Evolutionary conservation across 139 green algal species (phyloP), one percentile per base, ranked within the genome.

Genomic region (Chlorella sp.): DNA sequence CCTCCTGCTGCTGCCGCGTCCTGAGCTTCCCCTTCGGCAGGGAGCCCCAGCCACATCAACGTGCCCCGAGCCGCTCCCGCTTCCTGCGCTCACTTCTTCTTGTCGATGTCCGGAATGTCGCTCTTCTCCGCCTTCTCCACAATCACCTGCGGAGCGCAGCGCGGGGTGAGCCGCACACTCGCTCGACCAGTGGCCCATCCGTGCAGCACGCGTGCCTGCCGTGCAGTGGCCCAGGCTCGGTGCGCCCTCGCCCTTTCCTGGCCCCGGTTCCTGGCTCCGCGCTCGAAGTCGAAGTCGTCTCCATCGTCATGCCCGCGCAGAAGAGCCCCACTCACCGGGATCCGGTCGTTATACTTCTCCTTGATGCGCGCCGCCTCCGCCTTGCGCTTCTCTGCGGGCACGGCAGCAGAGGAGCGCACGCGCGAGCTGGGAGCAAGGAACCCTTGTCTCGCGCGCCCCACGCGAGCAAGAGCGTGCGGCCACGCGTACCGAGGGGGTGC

Each of bases 101-200:
- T 99, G 86, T 99, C 95, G 63, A 99, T 98, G 74, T 96, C 92
- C n/a, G 95, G 92, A 34, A 99, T 97, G 77, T 98, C 90, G 66
- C 87, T 97, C 70, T 88, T 93, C 69, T 94, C 90, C 1, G 95
- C 92, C 76, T 95, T 94, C 85, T 99, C 95, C 26, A 99, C 95
- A 64, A 99, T 99, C 3, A 99, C 94, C 94, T 98, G 85, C 61
- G 24, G n/a, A n/a, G n/a, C n/a, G n/a, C n/a, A n/a, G n/a, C n/a
- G n/a, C n/a, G n/a, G n/a, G n/a, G n/a, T n/a, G n/a, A n/a, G n/a
- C n/a, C n/a, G n/a, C n/a, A n/a, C n/a, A n/a, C n/a, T n/a, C n/a
- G n/a, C n/a, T n/a, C n/a, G n/a, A n/a, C n/a, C n/a, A n/a, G n/a
- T n/a, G n/a, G n/a, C n/a, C n/a, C n/a, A n/a, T n/a, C n/a, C n/a